A percentile compares a stretch with the other conserved stretches of the same genome.
phyloP scores from a whole-genome alignment of 768 basidiomycete species.

The Mycena alexandri region DNA sequence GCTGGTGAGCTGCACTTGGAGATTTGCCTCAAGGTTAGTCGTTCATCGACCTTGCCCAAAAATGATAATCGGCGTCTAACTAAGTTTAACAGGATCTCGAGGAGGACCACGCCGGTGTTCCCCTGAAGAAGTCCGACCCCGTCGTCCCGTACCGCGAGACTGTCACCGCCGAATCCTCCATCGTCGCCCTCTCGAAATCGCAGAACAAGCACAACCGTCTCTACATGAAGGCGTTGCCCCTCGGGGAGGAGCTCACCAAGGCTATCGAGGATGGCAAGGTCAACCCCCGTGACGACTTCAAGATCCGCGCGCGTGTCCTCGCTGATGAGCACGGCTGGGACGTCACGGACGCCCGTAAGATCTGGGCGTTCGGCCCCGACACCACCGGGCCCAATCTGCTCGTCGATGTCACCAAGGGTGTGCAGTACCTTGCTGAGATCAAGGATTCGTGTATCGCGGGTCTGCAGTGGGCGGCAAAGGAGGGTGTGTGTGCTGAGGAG shows the following conservation, averaged over 20 bases:
- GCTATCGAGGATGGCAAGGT: conserved; percentile 93
- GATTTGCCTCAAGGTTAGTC: conserved; percentile 93
- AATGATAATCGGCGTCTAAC: conserved; percentile 13
- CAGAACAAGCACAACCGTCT: conserved; percentile 99
- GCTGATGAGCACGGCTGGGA: conserved; percentile 99
- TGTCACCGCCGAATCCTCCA: conserved; percentile 94
- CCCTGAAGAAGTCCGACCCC: conserved; percentile 97
- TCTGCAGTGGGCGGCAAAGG: conserved; percentile 99
- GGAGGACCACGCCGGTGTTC: conserved; percentile 99
- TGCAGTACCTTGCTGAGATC: conserved; percentile 99
- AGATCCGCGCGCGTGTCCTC: conserved; percentile 92
- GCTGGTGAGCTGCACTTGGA: conserved; percentile 99
- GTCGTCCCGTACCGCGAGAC: conserved; percentile 99
- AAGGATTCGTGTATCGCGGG: conserved; percentile 99
- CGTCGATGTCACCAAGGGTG: conserved; percentile 99
- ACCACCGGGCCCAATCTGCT: conserved; percentile 97
- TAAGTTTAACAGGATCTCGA: conserved; percentile 85
- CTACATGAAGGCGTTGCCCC: conserved; percentile 91
- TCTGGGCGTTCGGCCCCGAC: conserved; percentile 99
- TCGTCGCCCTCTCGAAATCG: conserved; percentile 97
- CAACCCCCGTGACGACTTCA: conserved; percentile 96
- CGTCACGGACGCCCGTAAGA: conserved; percentile 98
- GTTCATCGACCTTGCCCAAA: not conserved
- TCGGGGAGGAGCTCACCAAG: conserved; percentile 93
- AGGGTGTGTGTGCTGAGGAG: conserved; percentile 97